Evolutionary conservation across 768 basidiomycete species (phyloP).

Genomic region (Agaricus sinodeliciosus): DNA sequence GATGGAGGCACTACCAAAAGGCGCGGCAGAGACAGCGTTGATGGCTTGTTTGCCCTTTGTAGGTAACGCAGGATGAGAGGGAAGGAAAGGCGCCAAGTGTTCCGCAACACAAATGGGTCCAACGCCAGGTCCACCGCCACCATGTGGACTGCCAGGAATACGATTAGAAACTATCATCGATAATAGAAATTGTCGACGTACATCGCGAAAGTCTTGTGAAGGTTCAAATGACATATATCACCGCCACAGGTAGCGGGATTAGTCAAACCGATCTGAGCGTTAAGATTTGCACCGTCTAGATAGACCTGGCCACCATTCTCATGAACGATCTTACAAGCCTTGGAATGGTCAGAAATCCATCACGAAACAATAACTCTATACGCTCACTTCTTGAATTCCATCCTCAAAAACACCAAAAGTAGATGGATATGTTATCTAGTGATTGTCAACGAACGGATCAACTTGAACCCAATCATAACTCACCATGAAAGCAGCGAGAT

Average conservation of each 20-base stretch:
- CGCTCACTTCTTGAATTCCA: conserved; percentile 66
- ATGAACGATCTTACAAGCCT: conserved; percentile 93
- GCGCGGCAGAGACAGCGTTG: conserved; percentile 84
- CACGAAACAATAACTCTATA: neutral
- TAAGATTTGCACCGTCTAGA: conserved; percentile 93
- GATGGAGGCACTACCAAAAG: conserved; percentile 93
- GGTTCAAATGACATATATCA: conserved; percentile 96
- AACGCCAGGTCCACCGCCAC: conserved; percentile 95
- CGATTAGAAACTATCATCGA: conserved; percentile 1
- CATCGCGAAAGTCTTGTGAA: conserved; percentile 98
- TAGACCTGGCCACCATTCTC: conserved; percentile 96
- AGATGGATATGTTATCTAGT: conserved; percentile 90
- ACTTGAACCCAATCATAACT: conserved; percentile 12
- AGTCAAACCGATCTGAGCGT: conserved; percentile 89
- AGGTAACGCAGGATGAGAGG: conserved; percentile 72
- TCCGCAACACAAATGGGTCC: conserved; percentile 94
- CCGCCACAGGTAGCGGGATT: conserved; percentile 94
- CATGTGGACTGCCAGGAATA: conserved; percentile 65
- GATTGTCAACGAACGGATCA: neutral
- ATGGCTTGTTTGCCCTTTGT: conserved; percentile 70
- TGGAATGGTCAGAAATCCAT: conserved; percentile 1
- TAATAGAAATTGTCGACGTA: conserved; percentile 27
- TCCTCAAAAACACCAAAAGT: conserved; percentile 98
- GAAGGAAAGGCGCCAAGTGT: conserved; percentile 93
- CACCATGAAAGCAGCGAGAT: conserved; percentile 95